Evolutionary conservation across 164 flowering plant species (phyloP).

Genomic region (Magnolia sinica): DNA sequence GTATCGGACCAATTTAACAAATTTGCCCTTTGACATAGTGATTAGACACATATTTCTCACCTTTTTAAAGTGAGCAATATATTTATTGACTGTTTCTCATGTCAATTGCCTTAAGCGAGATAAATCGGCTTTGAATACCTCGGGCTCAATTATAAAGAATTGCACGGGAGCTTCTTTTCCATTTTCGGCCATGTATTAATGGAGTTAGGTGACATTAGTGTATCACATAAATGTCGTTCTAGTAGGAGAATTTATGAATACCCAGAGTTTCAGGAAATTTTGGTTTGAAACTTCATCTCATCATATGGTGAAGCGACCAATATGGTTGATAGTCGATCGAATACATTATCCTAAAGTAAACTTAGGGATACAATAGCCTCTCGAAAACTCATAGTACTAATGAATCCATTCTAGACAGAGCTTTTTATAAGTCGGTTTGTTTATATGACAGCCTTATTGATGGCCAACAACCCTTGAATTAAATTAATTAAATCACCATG

Average conservation of each 20-base stretch:
- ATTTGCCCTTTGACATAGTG: no score
- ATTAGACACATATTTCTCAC: no score
- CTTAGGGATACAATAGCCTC: neutral
- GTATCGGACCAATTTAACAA: no score
- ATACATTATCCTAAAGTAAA: neutral
- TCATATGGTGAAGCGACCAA: neutral
- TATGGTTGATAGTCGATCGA: neutral
- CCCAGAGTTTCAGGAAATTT: neutral
- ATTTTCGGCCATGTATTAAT: neutral
- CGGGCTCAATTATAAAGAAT: neutral
- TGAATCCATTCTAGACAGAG: no score
- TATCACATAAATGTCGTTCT: neutral
- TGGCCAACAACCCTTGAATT: no score
- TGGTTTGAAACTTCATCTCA: neutral
- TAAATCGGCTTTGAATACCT: neutral
- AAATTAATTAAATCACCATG: no score
- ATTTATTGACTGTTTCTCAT: neutral
- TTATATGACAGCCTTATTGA: no score
- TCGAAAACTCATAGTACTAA: no score
- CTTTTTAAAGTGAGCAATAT: no score
- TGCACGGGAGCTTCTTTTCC: neutral
- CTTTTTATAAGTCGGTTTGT: no score
- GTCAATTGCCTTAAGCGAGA: neutral
- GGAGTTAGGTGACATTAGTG: neutral
- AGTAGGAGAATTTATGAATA: neutral